Conservation (phyloP, 2,329 filamentous ascomycete genomes). For the Penicillium digitatum region DNA sequence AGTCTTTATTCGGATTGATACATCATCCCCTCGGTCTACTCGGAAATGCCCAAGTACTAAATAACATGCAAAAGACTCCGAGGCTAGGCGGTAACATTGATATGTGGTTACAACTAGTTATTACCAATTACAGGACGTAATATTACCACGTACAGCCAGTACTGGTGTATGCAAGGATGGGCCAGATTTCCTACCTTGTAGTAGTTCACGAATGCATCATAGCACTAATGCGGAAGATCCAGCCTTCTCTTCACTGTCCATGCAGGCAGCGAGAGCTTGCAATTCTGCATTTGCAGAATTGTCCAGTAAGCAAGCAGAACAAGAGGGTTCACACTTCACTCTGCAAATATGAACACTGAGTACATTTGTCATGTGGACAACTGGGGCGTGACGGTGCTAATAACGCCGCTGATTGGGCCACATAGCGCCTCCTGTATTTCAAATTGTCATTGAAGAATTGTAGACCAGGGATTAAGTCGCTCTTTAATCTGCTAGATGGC, state of each 20-base stretch:
- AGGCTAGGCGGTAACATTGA: not conserved
- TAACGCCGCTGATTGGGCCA: not conserved
- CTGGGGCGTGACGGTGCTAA: not conserved
- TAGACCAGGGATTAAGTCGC: not conserved
- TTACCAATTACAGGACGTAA: not conserved
- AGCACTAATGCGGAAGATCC: not conserved
- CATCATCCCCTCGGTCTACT: not conserved
- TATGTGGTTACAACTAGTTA: too few species aligned
- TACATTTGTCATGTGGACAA: not conserved
- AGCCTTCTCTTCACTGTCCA: not conserved
- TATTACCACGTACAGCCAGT: not conserved
- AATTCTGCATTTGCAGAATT: not conserved
- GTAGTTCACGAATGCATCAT: not conserved
- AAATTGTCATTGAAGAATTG: constrained; percentile 1
- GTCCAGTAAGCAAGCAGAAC: not conserved
- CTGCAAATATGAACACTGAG: not conserved
- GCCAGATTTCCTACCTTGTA: not conserved
- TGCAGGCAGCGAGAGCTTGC: not conserved
- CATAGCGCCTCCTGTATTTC: constrained; percentile 1
- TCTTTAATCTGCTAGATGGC: not conserved
- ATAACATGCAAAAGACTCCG: not conserved
- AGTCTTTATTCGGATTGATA: not conserved
- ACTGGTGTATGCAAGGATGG: not conserved
- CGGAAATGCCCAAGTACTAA: not conserved
- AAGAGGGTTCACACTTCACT: not conserved